These are phyloP conservation scores for Aspergillus hiratsukae DNA, from an alignment of 2,329 filamentous ascomycete genomes.

Conservation along the genomic window DNA sequence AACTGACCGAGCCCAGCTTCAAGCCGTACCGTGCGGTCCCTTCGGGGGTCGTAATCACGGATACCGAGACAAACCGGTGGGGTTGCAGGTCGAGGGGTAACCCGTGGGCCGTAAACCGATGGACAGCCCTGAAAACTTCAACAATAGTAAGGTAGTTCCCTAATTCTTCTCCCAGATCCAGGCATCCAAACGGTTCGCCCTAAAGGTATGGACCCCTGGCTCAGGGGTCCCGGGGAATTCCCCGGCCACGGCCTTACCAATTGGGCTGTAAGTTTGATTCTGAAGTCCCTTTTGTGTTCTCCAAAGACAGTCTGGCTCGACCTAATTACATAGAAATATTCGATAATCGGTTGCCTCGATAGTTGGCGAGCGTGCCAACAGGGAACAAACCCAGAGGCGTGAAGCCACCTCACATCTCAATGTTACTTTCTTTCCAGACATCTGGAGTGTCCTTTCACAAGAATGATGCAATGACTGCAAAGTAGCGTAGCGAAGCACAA, in stretches of 20 bases:
- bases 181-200: not conserved
- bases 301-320: not conserved
- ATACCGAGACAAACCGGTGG: slow-evolving; percentile 5
- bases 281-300: not conserved
- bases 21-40: not conserved
- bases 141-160: not conserved
- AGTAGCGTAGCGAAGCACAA: not conserved
- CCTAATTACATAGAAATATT: not conserved
- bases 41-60: slow-evolving; percentile 1
- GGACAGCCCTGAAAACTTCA: not conserved
- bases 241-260: not conserved
- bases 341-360: not conserved
- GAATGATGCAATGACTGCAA: not conserved
- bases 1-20: not conserved
- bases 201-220: not conserved
- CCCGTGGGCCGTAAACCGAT: not conserved
- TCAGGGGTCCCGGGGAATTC: not conserved
- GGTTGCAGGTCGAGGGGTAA: not conserved
- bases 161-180: not conserved
- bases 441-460: not conserved
- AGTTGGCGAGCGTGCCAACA: not conserved
- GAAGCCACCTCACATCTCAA: not conserved
- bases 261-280: not conserved
- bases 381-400: not conserved
- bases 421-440: not conserved